Base-by-base conservation (phyloP, 306 rosid genomes). In the Albizia julibrissin region DNA sequence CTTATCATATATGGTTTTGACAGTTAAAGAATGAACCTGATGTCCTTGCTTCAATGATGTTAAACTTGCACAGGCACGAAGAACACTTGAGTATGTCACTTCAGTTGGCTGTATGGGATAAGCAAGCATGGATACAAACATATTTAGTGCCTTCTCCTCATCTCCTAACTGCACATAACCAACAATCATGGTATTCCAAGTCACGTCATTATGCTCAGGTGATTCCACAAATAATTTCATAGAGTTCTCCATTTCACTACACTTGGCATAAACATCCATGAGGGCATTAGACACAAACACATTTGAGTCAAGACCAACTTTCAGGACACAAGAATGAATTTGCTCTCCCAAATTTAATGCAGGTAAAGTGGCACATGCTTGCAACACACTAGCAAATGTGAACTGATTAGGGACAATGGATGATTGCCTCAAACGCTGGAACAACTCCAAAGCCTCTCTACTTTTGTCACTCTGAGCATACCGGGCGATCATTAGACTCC, bases 161-260 rank as follows among this genome's bases (percentile, higher is more conserved):
- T 61, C 67, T 61, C 67, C 67, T 61, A 26, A 61, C 67, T 61
- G 67, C 67, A 61, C 67, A 26, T 61, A 61, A 61, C 67, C 67
- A 61, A 61, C 67, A 24, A 61, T 61, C 67, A 61, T 24, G 34
- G 67, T 61, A 61, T 61, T 61, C 67, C 67, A 61, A 61, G 67
- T 61, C 67, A 61, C 67, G 7, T 61, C 67, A 61, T 61, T 61
- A 10, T 61, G 67, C 34, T 61, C 67, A 10, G 67, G 67, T 61
- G 67, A 26, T 61, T 61, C 67, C 31, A 9, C 34, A 61, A 61
- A 61, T 61, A 61, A 61, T 61, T 61, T 61, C 67, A 26, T 61
- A 24, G 67, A 61, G 67, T 10, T 61, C 33, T 61, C 67, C 34
- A 61, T 61, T 61, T 61, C 13, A 26, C 33, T 12, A 61, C 67